These are phyloP conservation scores for Euphorbia peplus DNA, from an alignment of 345 rosid genomes.

Conservation along the genomic window DNA sequence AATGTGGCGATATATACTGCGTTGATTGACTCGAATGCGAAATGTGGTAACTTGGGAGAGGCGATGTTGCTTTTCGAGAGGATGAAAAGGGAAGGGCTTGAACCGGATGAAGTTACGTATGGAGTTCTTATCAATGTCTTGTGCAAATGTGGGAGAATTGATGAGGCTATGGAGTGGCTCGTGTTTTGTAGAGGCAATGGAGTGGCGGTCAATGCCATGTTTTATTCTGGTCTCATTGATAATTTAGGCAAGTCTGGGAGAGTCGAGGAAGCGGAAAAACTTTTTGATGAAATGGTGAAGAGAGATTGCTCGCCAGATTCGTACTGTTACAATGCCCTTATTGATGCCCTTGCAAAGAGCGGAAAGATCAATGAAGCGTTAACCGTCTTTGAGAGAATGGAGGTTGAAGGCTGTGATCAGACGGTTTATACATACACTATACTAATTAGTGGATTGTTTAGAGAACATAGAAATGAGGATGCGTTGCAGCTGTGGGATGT, in stretches of 20 bases:
- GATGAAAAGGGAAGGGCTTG: conserved; percentile 42
- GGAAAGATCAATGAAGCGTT: conserved; percentile 67
- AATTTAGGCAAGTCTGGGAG: conserved; percentile 82
- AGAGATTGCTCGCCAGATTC: conserved; percentile 68
- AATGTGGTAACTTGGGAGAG: conserved; percentile 60
- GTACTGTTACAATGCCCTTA: conserved; percentile 75
- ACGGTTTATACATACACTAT: conserved; percentile 17
- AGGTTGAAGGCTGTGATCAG: too few species aligned
- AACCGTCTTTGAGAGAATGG: conserved; percentile 25
- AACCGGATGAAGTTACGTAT: conserved; percentile 55
- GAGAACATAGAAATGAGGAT: conserved; percentile 67
- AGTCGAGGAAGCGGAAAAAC: conserved; percentile 66
- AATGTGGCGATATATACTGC: too few species aligned
- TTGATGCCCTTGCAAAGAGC: conserved; percentile 58
- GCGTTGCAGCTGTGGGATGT: conserved; percentile 71
- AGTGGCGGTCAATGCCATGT: conserved; percentile 57
- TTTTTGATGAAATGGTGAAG: conserved; percentile 69
- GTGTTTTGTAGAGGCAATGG: conserved; percentile 46
- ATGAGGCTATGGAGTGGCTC: conserved; percentile 59
- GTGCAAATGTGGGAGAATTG: conserved; percentile 71
- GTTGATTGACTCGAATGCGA: conserved; percentile 59
- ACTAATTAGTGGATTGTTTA: conserved; percentile 60
- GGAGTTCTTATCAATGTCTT: conserved; percentile 63
- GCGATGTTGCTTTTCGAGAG: conserved; percentile 64
- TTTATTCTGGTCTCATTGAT: conserved; percentile 73